Evolutionary conservation across 2,329 filamentous ascomycete species (phyloP).

Genomic region (Nemania sp.): DNA sequence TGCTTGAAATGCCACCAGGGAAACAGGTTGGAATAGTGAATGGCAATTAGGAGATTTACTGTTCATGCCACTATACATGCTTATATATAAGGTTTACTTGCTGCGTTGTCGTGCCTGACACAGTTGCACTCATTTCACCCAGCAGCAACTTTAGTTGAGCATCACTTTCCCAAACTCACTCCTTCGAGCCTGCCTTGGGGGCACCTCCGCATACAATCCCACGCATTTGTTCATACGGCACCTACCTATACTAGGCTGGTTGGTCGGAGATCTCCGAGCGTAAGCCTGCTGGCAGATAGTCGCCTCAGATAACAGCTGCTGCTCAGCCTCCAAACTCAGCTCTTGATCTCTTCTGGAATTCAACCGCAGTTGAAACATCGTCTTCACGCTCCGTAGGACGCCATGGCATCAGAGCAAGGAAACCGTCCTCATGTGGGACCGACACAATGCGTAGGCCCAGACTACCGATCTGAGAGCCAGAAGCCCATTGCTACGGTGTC

Average conservation of each 20-base stretch:
- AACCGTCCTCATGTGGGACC: constrained; percentile 45
- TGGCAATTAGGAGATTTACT: too few species aligned
- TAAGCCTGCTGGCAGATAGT: not conserved
- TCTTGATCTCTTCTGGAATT: not conserved
- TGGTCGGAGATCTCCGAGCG: constrained; percentile 7
- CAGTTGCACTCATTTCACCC: constrained; percentile 4
- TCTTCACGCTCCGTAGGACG: constrained; percentile 21
- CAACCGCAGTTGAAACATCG: not conserved
- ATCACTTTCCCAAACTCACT: not conserved
- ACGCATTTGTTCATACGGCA: not conserved
- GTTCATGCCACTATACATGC: not conserved
- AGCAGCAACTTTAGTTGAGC: not conserved
- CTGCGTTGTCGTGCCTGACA: not conserved
- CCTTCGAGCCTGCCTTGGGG: not conserved
- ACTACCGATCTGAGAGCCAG: constrained; percentile 74
- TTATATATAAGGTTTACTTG: not conserved
- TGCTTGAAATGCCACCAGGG: too few species aligned
- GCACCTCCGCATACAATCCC: constrained; percentile 1
- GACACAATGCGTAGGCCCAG: constrained; percentile 74
- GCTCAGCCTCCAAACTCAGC: not conserved
- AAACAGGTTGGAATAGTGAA: too few species aligned
- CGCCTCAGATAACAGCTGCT: constrained; percentile 14
- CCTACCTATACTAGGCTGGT: constrained; percentile 3
- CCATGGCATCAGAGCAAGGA: constrained; percentile 43
- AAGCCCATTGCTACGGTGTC: constrained; percentile 91